phyloP scores from a whole-genome alignment of 805 yeast genomes.

The Komagataella kurtzmanii region DNA sequence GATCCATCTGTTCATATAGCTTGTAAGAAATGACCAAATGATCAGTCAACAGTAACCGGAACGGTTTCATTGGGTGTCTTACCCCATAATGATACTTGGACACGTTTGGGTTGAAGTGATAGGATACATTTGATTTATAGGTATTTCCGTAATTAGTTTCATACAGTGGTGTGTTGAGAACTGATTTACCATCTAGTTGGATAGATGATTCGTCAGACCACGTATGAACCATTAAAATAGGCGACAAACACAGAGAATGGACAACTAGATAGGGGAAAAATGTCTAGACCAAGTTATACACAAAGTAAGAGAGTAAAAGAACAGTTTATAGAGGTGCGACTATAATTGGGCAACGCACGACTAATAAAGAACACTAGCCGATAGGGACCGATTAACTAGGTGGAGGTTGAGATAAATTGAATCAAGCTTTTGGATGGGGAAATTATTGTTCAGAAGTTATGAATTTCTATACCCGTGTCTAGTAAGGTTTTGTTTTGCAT shows the following conservation, averaged over 20 bases:
- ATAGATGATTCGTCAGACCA: slow-evolving; percentile 10
- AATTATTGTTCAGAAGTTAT: too few species aligned
- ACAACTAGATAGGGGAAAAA: background rate
- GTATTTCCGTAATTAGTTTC: slow-evolving; percentile 25
- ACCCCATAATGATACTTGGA: slow-evolving; percentile 83
- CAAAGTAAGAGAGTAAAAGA: background rate
- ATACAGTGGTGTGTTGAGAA: slow-evolving; percentile 27
- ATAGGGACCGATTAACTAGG: too few species aligned
- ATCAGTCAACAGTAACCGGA: slow-evolving; percentile 85
- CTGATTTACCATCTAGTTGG: slow-evolving; percentile 5
- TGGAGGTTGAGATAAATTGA: too few species aligned
- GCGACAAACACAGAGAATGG: slow-evolving; percentile 11
- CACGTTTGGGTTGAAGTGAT: slow-evolving; percentile 77
- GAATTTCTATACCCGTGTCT: too few species aligned
- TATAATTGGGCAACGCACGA: background rate
- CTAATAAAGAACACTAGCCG: background rate
- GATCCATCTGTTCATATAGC: slow-evolving; percentile 79
- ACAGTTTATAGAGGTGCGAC: background rate
- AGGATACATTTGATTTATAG: slow-evolving; percentile 55
- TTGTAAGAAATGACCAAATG: slow-evolving; percentile 79
- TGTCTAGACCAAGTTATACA: background rate
- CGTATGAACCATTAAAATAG: slow-evolving; percentile 25
- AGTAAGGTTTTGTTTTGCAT: background rate
- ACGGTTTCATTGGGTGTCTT: slow-evolving; percentile 97
- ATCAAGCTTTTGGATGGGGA: too few species aligned